Percentiles rank a stretch among this genome's conserved stretches.
These are phyloP conservation scores for Pyricularia sp. DNA, from an alignment of 2,329 filamentous ascomycete species.

Conservation along the genomic window DNA sequence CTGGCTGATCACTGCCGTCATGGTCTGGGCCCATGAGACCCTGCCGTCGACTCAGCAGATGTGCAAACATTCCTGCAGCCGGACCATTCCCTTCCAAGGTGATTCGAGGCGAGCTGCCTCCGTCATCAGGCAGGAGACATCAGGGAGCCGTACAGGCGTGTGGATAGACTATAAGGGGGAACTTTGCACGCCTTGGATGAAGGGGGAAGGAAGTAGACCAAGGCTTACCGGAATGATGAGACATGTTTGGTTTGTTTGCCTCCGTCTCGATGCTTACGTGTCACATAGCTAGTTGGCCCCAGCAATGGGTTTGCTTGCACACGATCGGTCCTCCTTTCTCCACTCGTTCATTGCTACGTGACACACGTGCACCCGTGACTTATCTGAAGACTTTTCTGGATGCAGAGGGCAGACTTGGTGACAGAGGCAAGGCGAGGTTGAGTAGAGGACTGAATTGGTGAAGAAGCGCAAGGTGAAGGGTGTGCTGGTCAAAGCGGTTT, in stretches of 20 bases:
- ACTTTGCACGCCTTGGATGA: background rate
- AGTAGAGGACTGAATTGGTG: background rate
- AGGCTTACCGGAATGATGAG: background rate
- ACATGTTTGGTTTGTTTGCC: background rate
- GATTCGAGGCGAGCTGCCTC: background rate
- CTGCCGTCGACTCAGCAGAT: background rate
- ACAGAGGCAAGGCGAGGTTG: background rate
- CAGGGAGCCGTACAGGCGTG: background rate
- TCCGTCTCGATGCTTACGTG: background rate
- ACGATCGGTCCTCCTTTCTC: constrained; percentile 2
- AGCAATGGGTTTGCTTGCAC: background rate
- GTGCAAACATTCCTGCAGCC: background rate
- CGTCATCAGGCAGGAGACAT: background rate
- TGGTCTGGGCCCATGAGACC: background rate
- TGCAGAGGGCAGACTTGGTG: background rate
- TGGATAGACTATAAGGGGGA: background rate
- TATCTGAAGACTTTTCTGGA: background rate
- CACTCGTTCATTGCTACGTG: constrained; percentile 6
- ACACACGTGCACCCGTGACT: background rate
- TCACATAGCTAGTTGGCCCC: background rate
- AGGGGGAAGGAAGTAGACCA: background rate
- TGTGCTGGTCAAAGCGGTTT: background rate
- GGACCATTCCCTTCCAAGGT: background rate
- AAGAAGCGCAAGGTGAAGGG: background rate
- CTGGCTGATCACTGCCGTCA: background rate